A percentile compares a stretch with the other conserved stretches of the same genome.
phyloP scores from a whole-genome alignment of 768 basidiomycete species.

The Lactarius psammicola region DNA sequence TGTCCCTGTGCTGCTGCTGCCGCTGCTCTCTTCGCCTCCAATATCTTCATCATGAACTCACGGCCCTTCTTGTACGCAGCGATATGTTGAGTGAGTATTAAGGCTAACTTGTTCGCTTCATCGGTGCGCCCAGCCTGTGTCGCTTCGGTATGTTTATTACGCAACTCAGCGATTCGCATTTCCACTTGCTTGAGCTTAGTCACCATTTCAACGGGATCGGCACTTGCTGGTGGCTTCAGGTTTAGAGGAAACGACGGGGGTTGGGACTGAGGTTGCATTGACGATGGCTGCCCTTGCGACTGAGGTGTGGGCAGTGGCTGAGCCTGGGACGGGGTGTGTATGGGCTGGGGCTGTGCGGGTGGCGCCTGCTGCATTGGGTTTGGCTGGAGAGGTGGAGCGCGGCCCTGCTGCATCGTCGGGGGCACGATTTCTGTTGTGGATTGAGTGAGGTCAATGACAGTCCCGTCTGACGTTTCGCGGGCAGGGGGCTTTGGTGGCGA shows the following conservation, averaged over 20 bases:
- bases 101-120: background rate
- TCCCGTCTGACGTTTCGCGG: slow-evolving; percentile 6
- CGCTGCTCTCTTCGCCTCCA: background rate
- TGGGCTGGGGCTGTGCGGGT: slow-evolving; percentile 4
- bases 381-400: slow-evolving; percentile 1
- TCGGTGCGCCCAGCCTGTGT: slow-evolving; percentile 14
- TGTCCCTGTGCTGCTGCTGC: slow-evolving; percentile 17
- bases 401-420: slow-evolving; percentile 2
- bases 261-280: slow-evolving; percentile 1
- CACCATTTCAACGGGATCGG: slow-evolving; percentile 7
- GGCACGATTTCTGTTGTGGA: slow-evolving; percentile 10
- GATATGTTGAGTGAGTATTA: background rate
- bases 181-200: slow-evolving; percentile 21
- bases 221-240: slow-evolving; percentile 12
- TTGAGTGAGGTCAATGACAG: slow-evolving; percentile 24
- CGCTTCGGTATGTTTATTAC: background rate
- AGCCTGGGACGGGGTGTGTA: slow-evolving; percentile 11
- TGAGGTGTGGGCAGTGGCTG: slow-evolving; percentile 8
- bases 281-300: slow-evolving; percentile 1
- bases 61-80: slow-evolving; percentile 8
- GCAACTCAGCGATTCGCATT: slow-evolving; percentile 7
- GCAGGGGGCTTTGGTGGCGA: slow-evolving; percentile 21
- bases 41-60: slow-evolving; percentile 4
- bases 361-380: slow-evolving; percentile 4
- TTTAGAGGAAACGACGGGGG: background rate